Percentiles rank a stretch among this genome's conserved stretches.
Conservation (phyloP, 2,329 filamentous ascomycete species). For the Exophiala sideris region DNA sequence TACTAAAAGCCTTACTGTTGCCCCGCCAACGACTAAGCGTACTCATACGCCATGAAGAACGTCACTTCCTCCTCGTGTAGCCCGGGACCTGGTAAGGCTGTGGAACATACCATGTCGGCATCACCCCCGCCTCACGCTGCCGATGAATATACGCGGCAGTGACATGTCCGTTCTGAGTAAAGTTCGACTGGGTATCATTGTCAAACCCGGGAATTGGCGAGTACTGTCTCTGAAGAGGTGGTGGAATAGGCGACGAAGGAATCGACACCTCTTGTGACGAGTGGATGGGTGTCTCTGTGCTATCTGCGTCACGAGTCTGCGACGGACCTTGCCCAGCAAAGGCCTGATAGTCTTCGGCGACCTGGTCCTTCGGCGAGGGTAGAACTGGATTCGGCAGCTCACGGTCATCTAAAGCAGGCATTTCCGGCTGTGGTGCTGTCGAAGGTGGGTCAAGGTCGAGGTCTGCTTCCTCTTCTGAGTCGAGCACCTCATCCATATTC, state of each 20-base stretch:
- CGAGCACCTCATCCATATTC: conserved; percentile 6
- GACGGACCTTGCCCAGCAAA: background rate
- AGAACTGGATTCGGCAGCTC: background rate
- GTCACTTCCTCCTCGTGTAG: conserved; percentile 24
- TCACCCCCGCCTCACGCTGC: conserved; percentile 21
- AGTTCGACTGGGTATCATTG: conserved; percentile 30
- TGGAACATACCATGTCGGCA: conserved; percentile 30
- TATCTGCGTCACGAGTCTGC: background rate
- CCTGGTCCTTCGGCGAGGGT: background rate
- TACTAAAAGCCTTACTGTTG: background rate
- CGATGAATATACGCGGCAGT: conserved; percentile 28
- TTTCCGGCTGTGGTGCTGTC: background rate
- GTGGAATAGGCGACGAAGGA: conserved; percentile 16
- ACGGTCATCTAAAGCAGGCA: background rate
- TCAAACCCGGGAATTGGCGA: conserved; percentile 25
- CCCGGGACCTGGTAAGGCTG: conserved; percentile 37
- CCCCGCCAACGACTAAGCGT: no score
- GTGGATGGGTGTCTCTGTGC: background rate
- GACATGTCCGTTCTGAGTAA: conserved; percentile 29
- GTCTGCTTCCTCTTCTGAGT: conserved; percentile 20
- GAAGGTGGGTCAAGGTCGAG: conserved; percentile 21
- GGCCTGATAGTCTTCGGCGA: no score
- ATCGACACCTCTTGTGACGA: conserved; percentile 12
- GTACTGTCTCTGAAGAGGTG: conserved; percentile 18
- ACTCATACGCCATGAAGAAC: background rate